Evolutionary conservation across 2,329 filamentous ascomycete genomes (phyloP).

Genomic region (Aspergillus neoniger): DNA sequence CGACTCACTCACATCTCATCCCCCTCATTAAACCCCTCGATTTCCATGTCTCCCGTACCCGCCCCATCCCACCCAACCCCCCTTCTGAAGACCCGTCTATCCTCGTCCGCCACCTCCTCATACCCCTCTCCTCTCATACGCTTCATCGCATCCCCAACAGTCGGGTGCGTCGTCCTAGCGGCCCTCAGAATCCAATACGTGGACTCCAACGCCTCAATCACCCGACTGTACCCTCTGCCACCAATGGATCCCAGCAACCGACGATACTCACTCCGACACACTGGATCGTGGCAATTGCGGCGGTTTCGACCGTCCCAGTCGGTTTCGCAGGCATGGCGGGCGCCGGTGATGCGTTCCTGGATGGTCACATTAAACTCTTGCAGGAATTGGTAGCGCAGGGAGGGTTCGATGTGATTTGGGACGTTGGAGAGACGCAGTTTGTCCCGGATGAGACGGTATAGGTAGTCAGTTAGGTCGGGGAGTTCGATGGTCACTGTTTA

Average conservation of each 20-base stretch:
- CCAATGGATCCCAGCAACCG: constrained; percentile 21
- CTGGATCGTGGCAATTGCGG: constrained; percentile 28
- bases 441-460: constrained; percentile 40
- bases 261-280: constrained; percentile 28
- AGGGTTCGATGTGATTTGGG: constrained; percentile 20
- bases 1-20: too few relatives aligned
- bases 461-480: constrained; percentile 28
- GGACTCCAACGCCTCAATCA: constrained; percentile 28
- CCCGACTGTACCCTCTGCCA: constrained; percentile 19
- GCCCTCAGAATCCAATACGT: constrained; percentile 36
- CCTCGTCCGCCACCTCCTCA: constrained; percentile 26
- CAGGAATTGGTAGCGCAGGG: constrained; percentile 28
- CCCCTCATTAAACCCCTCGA: constrained; percentile 28
- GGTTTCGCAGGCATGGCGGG: constrained; percentile 34
- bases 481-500: constrained; percentile 30
- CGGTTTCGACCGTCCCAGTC: constrained; percentile 35
- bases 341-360: constrained; percentile 16
- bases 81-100: constrained; percentile 31
- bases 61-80: constrained; percentile 39
- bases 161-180: constrained; percentile 34
- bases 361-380: constrained; percentile 27
- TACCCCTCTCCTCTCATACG: constrained; percentile 34
- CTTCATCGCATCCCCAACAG: constrained; percentile 20
- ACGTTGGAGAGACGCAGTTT: constrained; percentile 24
- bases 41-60: constrained; percentile 33